Evolutionary conservation across 2,329 filamentous ascomycete species (phyloP).

Genomic region (Neonectria magnoliae): DNA sequence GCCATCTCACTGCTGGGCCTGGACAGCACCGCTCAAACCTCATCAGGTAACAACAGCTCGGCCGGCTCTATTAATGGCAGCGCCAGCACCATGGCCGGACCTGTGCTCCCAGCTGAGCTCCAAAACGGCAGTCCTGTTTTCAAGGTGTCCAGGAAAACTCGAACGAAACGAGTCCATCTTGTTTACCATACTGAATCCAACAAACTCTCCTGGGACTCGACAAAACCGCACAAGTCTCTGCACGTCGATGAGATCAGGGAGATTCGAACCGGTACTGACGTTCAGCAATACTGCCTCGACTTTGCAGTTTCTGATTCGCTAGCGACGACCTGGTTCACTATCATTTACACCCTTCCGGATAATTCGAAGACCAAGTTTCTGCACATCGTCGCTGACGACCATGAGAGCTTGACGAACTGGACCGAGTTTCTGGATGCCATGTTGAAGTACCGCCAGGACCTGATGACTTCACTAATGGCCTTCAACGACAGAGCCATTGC

Average conservation of each 20-base stretch:
- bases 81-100: constrained; percentile 64
- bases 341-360: constrained; percentile 84
- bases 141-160: constrained; percentile 87
- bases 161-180: constrained; percentile 74
- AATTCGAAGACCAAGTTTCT: constrained; percentile 86
- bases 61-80: constrained; percentile 58
- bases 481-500: constrained; percentile 85
- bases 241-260: constrained; percentile 97
- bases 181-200: constrained; percentile 84
- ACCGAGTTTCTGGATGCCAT: constrained; percentile 85
- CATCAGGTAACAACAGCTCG: constrained; percentile 60
- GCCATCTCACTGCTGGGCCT: constrained; percentile 51
- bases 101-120: constrained; percentile 79
- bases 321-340: constrained; percentile 85
- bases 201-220: constrained; percentile 88
- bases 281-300: constrained; percentile 89
- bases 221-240: constrained; percentile 81
- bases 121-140: constrained; percentile 80
- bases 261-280: constrained; percentile 84
- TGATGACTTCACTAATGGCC: constrained; percentile 89
- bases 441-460: constrained; percentile 84
- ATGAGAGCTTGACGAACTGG: constrained; percentile 80
- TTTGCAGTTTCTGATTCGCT: constrained; percentile 74
- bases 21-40: constrained; percentile 57
- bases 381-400: constrained; percentile 84